Evolutionary conservation across 805 yeast species (phyloP).

Genomic region (Ogataea nitratoaversa): DNA sequence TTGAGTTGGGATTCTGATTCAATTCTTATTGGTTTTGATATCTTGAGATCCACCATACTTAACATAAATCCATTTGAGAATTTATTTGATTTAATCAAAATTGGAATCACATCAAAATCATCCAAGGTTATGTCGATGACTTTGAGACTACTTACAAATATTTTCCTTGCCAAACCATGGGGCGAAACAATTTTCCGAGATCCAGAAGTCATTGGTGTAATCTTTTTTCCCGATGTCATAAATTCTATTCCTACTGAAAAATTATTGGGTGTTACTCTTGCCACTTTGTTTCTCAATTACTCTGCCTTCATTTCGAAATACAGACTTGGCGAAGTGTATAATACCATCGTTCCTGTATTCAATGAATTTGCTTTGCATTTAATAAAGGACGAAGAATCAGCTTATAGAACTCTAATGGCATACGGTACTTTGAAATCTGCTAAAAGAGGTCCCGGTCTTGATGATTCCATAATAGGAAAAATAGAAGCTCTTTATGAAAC

Average conservation of each 20-base stretch:
- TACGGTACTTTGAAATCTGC: slow-evolving; percentile 51
- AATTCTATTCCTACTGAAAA: slow-evolving; percentile 22
- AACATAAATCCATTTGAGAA: slow-evolving; percentile 37
- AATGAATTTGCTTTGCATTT: slow-evolving; percentile 13
- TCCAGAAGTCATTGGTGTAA: slow-evolving; percentile 35
- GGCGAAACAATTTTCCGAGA: slow-evolving; percentile 43
- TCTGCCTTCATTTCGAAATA: slow-evolving; percentile 34
- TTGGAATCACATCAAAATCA: slow-evolving; percentile 33
- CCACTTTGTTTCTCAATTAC: slow-evolving; percentile 51
- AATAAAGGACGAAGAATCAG: slow-evolving; percentile 52
- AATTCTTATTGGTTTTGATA: slow-evolving; percentile 56
- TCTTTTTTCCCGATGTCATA: slow-evolving; percentile 27
- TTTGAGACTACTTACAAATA: slow-evolving; percentile 51
- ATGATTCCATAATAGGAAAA: slow-evolving; percentile 6
- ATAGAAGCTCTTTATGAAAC: slow-evolving; percentile 7
- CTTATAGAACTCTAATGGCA: slow-evolving; percentile 59
- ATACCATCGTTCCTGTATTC: slow-evolving; percentile 22
- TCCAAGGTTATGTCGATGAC: slow-evolving; percentile 49
- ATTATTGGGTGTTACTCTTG: slow-evolving; percentile 33
- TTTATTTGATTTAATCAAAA: slow-evolving; percentile 37
- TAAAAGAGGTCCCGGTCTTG: slow-evolving; percentile 6
- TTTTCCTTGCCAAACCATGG: slow-evolving; percentile 43
- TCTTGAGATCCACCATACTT: slow-evolving; percentile 48
- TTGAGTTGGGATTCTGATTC: slow-evolving; percentile 42
- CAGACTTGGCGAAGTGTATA: slow-evolving; percentile 25